A percentile compares a stretch with the other conserved stretches of the same genome.
These are phyloP conservation scores for Rosa hybrid DNA, from an alignment of 331 rosid species.

Conservation along the genomic window DNA sequence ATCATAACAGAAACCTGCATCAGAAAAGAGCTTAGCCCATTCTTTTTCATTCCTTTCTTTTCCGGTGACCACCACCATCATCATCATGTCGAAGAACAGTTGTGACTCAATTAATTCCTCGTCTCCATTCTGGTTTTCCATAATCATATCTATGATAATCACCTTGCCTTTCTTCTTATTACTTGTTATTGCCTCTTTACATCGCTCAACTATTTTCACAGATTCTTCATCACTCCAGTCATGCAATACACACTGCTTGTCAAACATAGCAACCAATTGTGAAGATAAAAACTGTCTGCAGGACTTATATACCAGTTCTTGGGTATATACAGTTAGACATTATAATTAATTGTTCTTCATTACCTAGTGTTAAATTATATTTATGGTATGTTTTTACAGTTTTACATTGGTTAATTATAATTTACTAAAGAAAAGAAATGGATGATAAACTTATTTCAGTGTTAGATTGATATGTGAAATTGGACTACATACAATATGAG, in stretches of 20 bases:
- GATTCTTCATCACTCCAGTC: slow-evolving; percentile 42
- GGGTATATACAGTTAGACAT: too few species aligned
- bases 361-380: too few species aligned
- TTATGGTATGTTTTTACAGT: too few species aligned
- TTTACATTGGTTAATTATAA: too few species aligned
- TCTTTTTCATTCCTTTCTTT: slow-evolving; percentile 48
- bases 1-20: slow-evolving; percentile 27
- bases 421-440: too few species aligned
- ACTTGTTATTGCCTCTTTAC: slow-evolving; percentile 36
- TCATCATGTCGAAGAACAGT: slow-evolving; percentile 37
- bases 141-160: slow-evolving; percentile 42
- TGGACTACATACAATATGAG: too few species aligned
- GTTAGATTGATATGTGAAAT: too few species aligned
- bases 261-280: too few species aligned
- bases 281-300: too few species aligned
- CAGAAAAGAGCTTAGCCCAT: slow-evolving; percentile 37
- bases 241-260: slow-evolving; percentile 40
- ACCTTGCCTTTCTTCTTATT: slow-evolving; percentile 43
- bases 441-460: too few species aligned
- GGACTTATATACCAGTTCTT: too few species aligned
- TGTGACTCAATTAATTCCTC: slow-evolving; percentile 26
- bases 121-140: slow-evolving; percentile 19
- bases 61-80: slow-evolving; percentile 35
- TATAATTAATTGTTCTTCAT: too few species aligned
- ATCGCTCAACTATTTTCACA: slow-evolving; percentile 40